phyloP scores from a whole-genome alignment of 2,329 filamentous ascomycete species.

The Aquanectria penicillioides region DNA sequence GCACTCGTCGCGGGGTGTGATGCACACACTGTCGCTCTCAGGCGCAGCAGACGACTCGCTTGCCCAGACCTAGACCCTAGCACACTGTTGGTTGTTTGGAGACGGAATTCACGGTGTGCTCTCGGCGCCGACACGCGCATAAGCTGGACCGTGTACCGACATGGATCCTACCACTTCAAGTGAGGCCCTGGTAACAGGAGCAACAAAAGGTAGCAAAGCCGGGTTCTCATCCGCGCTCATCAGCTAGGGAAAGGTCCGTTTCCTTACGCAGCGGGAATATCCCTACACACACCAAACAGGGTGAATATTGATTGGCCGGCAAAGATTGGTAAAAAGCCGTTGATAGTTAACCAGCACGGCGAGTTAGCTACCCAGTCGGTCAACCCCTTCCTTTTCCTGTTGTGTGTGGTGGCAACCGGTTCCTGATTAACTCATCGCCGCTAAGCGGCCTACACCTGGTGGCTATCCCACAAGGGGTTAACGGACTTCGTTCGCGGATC shows the following conservation, averaged over 20 bases:
- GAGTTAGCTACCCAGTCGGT: neutral
- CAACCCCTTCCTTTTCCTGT: conserved; percentile 10
- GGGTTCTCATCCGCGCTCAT: conserved; percentile 26
- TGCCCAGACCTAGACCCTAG: conserved; percentile 13
- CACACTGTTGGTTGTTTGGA: conserved; percentile 30
- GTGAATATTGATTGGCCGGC: neutral
- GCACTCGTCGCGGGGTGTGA: conserved; percentile 11
- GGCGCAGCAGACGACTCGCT: conserved; percentile 33
- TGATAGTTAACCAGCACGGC: neutral
- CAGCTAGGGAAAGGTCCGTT: conserved; percentile 17
- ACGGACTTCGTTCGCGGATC: conserved; percentile 39
- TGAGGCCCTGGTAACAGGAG: conserved; percentile 16
- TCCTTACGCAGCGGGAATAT: conserved; percentile 7
- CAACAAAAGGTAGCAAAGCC: conserved; percentile 9
- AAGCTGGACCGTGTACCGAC: conserved; percentile 31
- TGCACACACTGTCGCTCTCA: conserved; percentile 31
- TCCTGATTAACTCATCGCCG: conserved; percentile 19
- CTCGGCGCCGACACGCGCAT: conserved; percentile 36
- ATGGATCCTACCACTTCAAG: conserved; percentile 21
- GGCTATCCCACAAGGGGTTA: conserved; percentile 41
- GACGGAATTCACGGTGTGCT: conserved; percentile 30
- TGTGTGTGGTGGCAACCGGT: neutral
- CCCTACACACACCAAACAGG: neutral
- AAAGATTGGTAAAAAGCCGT: neutral
- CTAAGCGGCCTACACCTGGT: conserved; percentile 31